phyloP scores from a whole-genome alignment of 768 basidiomycete genomes.

The Suillus bovinus region DNA sequence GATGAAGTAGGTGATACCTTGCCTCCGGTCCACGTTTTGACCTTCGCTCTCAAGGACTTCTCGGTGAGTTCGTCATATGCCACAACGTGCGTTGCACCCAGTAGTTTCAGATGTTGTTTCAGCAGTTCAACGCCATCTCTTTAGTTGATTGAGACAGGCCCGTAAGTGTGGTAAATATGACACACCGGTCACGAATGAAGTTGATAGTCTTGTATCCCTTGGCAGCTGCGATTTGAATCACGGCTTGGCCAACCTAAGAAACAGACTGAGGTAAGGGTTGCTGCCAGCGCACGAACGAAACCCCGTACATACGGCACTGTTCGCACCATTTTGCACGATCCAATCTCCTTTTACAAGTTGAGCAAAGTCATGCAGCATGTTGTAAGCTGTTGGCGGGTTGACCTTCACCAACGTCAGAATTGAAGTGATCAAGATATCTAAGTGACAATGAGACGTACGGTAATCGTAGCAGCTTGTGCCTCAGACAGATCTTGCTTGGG shows the following conservation, averaged over 20 bases:
- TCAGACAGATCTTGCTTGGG: conserved; percentile 52
- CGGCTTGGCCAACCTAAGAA: conserved; percentile 74
- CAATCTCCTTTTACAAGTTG: conserved; percentile 67
- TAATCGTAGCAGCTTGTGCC: conserved; percentile 74
- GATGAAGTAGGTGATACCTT: conserved; percentile 42
- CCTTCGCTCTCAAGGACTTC: conserved; percentile 48
- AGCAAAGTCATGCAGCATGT: conserved; percentile 76
- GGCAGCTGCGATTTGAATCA: conserved; percentile 81
- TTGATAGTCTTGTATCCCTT: conserved; percentile 78
- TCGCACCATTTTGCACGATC: conserved; percentile 86
- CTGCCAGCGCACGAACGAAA: neutral
- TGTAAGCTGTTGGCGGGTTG: conserved; percentile 82
- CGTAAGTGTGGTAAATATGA: neutral
- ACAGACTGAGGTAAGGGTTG: conserved; percentile 8
- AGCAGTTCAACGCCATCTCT: conserved; percentile 57
- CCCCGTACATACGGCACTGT: conserved; percentile 71
- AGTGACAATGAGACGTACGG: conserved; percentile 41
- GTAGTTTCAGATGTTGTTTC: conserved; percentile 47
- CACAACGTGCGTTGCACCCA: conserved; percentile 77
- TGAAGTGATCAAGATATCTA: neutral
- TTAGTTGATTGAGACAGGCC: conserved; percentile 4
- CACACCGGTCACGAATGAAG: conserved; percentile 71
- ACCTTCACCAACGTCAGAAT: conserved; percentile 42
- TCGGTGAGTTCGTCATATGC: conserved; percentile 76
- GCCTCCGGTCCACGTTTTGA: conserved; percentile 65